Base-by-base conservation (phyloP, 1,284 basidiomycete species). In the Cryptococcus sp. region DNA sequence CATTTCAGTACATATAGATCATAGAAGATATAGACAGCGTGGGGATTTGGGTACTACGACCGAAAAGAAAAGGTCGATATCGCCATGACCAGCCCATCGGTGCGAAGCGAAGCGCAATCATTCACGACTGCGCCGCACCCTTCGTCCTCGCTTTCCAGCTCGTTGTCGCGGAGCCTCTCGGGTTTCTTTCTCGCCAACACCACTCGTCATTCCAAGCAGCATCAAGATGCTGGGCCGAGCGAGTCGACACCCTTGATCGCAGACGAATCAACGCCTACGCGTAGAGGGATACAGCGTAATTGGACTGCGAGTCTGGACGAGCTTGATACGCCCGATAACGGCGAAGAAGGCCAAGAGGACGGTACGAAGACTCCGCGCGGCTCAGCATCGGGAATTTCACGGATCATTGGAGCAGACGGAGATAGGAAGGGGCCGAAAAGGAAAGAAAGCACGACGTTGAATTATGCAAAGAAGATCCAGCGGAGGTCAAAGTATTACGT, bases 401-500 rank as follows among this genome's bases (percentile, higher is more conserved):
- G 13, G 16, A 25, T 5, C 3, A 25, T n/a, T 23, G 22, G 22
- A 16, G 22, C 44, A 3, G 49, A 43, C 16, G 55, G 34, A 25
- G 34, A 47, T 19, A 17, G 40, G 25, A 19, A 26, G 10, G 46
- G 25, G 22, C 57, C 57, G 7, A 40, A 51, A 19, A 50, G 43
- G 47, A 56, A 57, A 41, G 15, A 25, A 5, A 40, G 25, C 19
- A 41, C 45, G 26, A 54, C 57, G 3, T 26, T 59, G 45, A 41
- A 48, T 19, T 55, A 52, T 38, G 72, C 69, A 10, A 65, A 59
- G 48, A 74, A 69, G 57, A 68, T 78, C 46, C 71, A 69, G 56
- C 76, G 77, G 57, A 59, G 78, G 48, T 76, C 75, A 26, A 76
- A 72, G 50, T 79, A 79, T 54, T 79, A 79, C 55, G 67, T 79